These are phyloP conservation scores for Triticum timopheevii DNA, from an alignment of 176 grass and related monocot species.

Conservation along the genomic window DNA sequence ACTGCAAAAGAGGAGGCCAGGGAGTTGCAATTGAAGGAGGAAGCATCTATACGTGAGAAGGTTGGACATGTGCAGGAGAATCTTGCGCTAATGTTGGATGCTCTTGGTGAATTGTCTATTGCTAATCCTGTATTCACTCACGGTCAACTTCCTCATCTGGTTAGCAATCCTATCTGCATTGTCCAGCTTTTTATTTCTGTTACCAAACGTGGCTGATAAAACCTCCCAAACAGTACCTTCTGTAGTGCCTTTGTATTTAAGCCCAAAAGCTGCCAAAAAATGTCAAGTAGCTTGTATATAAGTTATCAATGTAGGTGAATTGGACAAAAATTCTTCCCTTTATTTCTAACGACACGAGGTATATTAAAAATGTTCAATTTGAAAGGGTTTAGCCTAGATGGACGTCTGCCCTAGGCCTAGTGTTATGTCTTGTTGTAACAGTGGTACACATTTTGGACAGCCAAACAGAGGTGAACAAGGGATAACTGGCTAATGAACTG, in stretches of 20 bases:
- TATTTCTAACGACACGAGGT: background rate
- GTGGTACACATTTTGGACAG: background rate
- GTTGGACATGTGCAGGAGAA: constrained; percentile 79
- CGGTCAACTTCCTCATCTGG: constrained; percentile 81
- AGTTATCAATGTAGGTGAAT: background rate
- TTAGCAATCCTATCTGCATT: constrained; percentile 40
- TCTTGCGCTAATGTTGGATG: constrained; percentile 69
- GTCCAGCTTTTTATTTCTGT: constrained; percentile 15
- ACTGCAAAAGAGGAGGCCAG: constrained; percentile 96
- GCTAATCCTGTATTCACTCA: constrained; percentile 95
- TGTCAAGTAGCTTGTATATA: background rate
- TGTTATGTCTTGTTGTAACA: background rate
- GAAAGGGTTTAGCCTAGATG: background rate
- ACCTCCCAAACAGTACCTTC: background rate
- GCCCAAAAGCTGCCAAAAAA: background rate
- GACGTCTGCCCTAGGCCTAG: background rate
- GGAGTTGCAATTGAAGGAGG: constrained; percentile 78
- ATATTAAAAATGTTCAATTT: background rate
- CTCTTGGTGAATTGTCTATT: constrained; percentile 91
- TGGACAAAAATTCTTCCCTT: background rate
- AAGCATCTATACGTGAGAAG: constrained; percentile 72
- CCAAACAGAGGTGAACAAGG: background rate
- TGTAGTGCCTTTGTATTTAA: constrained; percentile 15
- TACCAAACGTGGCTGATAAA: background rate
- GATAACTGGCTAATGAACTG: background rate